phyloP scores from a whole-genome alignment of 768 basidiomycete species.

The Suillus brevipes region DNA sequence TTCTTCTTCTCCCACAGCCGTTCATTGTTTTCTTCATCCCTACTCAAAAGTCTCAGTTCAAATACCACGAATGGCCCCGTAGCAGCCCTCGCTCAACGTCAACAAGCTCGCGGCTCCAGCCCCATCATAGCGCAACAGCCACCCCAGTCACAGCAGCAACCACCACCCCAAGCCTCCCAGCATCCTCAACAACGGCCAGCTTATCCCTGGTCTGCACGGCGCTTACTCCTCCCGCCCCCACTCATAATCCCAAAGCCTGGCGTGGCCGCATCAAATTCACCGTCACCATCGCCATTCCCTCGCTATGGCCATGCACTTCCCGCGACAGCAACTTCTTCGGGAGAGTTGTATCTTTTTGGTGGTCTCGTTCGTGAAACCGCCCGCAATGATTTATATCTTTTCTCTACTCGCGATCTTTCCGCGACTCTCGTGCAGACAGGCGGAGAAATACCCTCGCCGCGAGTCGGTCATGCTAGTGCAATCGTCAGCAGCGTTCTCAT shows the following conservation, averaged over 20 bases:
- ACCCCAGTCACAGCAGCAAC: conserved; percentile 25
- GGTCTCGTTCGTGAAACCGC: conserved; percentile 91
- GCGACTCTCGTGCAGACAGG: conserved; percentile 83
- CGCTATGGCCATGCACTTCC: conserved; percentile 95
- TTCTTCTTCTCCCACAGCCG: background rate
- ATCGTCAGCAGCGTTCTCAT: conserved; percentile 94
- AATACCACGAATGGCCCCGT: conserved; percentile 22
- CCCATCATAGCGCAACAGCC: conserved; percentile 31
- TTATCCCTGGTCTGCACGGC: conserved; percentile 83
- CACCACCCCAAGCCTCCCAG: conserved; percentile 31
- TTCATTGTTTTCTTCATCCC: background rate
- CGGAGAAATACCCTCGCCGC: conserved; percentile 83
- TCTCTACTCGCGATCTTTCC: conserved; percentile 76
- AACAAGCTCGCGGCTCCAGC: conserved; percentile 36
- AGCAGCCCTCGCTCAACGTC: conserved; percentile 30
- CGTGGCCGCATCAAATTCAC: conserved; percentile 58
- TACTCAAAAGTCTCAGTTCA: conserved; percentile 15
- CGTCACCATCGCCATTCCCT: conserved; percentile 90
- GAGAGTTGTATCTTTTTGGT: conserved; percentile 95
- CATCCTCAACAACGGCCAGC: conserved; percentile 51
- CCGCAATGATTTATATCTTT: conserved; percentile 91
- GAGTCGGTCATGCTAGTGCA: conserved; percentile 97
- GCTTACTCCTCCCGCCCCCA: conserved; percentile 69
- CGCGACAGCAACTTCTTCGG: conserved; percentile 68
- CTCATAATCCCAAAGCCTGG: conserved; percentile 64